Conservation (phyloP, 208 protist species). For the Blechomonas ayalai region DNA sequence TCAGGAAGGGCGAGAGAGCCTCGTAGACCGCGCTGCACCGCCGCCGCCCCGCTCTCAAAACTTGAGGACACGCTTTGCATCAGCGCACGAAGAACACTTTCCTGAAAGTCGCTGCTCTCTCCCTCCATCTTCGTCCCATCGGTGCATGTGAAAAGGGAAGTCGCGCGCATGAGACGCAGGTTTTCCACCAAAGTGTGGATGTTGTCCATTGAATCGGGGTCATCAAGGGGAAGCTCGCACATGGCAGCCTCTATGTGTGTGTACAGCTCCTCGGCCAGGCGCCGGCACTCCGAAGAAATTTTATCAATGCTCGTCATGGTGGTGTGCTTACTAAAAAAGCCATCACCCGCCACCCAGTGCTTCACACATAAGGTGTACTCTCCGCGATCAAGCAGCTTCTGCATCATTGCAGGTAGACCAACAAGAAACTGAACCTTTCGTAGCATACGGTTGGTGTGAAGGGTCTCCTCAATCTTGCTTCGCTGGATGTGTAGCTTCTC, state of each 20-base stretch:
- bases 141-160: slow-evolving; percentile 31
- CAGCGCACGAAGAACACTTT: slow-evolving; percentile 42
- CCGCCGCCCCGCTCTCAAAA: slow-evolving; percentile 39
- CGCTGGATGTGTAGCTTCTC: slow-evolving; percentile 56
- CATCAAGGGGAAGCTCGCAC: slow-evolving; percentile 55
- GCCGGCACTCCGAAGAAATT: slow-evolving; percentile 43
- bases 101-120: slow-evolving; percentile 35
- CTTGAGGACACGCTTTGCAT: slow-evolving; percentile 52
- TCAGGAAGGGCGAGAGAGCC: slow-evolving; percentile 41
- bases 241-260: slow-evolving; percentile 49
- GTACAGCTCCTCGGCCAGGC: slow-evolving; percentile 58
- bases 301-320: slow-evolving; percentile 47
- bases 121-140: slow-evolving; percentile 5
- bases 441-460: slow-evolving; percentile 63
- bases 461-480: slow-evolving; percentile 60
- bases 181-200: slow-evolving; percentile 63
- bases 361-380: slow-evolving; percentile 51
- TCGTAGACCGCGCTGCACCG: slow-evolving; percentile 36
- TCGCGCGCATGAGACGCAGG: slow-evolving; percentile 75
- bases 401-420: slow-evolving; percentile 59
- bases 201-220: slow-evolving; percentile 70
- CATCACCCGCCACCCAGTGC: slow-evolving; percentile 77
- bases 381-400: slow-evolving; percentile 38
- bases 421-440: slow-evolving; percentile 81
- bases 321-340: slow-evolving; percentile 59